Conservation (phyloP, 2,329 filamentous ascomycete genomes). For the Catunica adiposa region DNA sequence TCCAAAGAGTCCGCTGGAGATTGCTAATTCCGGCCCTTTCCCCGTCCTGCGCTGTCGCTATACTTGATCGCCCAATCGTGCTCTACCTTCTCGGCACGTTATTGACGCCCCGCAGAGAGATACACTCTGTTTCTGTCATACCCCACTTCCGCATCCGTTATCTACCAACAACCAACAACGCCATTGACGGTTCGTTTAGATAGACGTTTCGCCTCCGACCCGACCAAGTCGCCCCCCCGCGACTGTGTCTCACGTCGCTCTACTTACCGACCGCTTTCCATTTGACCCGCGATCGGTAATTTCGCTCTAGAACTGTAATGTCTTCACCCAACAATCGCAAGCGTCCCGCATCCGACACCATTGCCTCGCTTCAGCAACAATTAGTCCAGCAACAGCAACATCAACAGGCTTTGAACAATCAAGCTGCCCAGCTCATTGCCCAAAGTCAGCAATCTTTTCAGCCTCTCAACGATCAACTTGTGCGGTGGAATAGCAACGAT, state of each 20-base stretch:
- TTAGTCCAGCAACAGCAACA: slow-evolving; percentile 19
- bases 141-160: too few relatives aligned
- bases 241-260: not conserved
- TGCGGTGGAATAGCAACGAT: slow-evolving; percentile 8
- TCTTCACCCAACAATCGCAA: slow-evolving; percentile 13
- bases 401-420: slow-evolving; percentile 18
- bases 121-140: too few relatives aligned
- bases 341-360: slow-evolving; percentile 11
- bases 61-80: too few relatives aligned
- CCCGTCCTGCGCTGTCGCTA: too few relatives aligned
- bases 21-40: too few relatives aligned
- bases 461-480: slow-evolving; percentile 5
- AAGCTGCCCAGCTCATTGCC: not conserved
- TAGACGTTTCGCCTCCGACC: not conserved
- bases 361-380: slow-evolving; percentile 13
- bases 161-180: too few relatives aligned
- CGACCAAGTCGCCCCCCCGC: not conserved
- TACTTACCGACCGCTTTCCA: not conserved
- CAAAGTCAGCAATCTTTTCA: not conserved
- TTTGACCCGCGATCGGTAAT: not conserved
- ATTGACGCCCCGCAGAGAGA: too few relatives aligned
- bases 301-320: slow-evolving; percentile 3
- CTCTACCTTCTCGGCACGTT: too few relatives aligned
- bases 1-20: too few relatives aligned
- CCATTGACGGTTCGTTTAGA: too few relatives aligned